Conservation (phyloP, 2,329 filamentous ascomycete genomes). For the Paecilomyces sp. region DNA sequence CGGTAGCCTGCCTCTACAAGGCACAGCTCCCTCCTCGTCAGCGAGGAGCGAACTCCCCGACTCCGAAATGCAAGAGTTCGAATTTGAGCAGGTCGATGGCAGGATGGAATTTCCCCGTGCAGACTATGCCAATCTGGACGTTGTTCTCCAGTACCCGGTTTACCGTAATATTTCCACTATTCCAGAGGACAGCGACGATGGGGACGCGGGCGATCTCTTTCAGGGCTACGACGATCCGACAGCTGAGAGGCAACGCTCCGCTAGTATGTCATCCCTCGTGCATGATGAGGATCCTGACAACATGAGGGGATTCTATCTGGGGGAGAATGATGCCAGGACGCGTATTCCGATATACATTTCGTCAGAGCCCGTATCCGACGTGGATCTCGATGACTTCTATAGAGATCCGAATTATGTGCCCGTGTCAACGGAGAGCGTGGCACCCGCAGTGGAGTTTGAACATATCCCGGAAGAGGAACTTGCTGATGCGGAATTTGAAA, state of each 20-base stretch:
- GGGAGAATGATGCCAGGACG: constrained; percentile 14
- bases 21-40: background rate
- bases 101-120: background rate
- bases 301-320: constrained; percentile 25
- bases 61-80: background rate
- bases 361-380: constrained; percentile 4
- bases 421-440: constrained; percentile 7
- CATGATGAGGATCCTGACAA: constrained; percentile 24
- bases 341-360: background rate
- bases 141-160: background rate
- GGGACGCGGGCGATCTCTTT: constrained; percentile 12
- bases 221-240: constrained; percentile 18
- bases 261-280: constrained; percentile 1
- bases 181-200: constrained; percentile 13
- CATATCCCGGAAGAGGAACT: background rate
- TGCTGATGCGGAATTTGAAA: background rate
- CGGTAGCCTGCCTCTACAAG: background rate
- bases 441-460: background rate
- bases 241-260: constrained; percentile 8
- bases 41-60: background rate
- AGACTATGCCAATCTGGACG: background rate
- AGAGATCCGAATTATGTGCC: constrained; percentile 12
- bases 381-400: constrained; percentile 25
- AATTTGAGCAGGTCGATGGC: background rate
- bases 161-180: constrained; percentile 6